phyloP scores from a whole-genome alignment of 2,329 filamentous ascomycete species.

The Aspergillus vadensis region DNA sequence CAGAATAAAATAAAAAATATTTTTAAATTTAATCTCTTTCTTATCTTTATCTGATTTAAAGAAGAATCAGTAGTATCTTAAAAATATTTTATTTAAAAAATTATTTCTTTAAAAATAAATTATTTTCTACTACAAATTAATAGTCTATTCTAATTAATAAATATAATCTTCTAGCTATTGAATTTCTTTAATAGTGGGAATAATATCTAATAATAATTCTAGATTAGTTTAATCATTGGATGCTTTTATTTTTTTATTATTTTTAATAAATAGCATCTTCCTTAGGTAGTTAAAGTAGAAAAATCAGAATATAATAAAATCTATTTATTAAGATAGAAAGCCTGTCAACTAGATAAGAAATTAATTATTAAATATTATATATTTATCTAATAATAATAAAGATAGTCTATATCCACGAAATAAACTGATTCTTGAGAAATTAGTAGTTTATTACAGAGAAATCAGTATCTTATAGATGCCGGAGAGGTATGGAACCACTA shows the following conservation, averaged over 20 bases:
- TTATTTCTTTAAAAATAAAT: background rate
- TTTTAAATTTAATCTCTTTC: background rate
- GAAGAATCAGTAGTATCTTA: background rate
- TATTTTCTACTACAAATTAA: background rate
- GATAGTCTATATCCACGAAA: background rate
- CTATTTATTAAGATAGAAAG: background rate
- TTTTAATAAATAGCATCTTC: background rate
- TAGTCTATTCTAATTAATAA: background rate
- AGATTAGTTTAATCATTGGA: background rate
- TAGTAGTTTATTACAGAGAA: too few species aligned
- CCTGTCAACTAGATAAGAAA: background rate
- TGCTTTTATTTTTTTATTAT: background rate
- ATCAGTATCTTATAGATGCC: too few species aligned
- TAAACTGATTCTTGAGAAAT: too few species aligned
- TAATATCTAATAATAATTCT: background rate
- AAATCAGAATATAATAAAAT: background rate
- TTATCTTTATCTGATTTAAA: too few species aligned
- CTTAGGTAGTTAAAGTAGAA: background rate
- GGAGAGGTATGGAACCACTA: too few species aligned
- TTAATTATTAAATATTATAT: background rate
- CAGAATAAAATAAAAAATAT: background rate
- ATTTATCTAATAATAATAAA: background rate
- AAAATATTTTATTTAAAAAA: constrained; percentile 1
- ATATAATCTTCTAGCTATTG: background rate
- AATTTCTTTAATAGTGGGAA: background rate